These are phyloP conservation scores for Trichosporon sp. DNA, from an alignment of 1,284 basidiomycete genomes.

Conservation along the genomic window DNA sequence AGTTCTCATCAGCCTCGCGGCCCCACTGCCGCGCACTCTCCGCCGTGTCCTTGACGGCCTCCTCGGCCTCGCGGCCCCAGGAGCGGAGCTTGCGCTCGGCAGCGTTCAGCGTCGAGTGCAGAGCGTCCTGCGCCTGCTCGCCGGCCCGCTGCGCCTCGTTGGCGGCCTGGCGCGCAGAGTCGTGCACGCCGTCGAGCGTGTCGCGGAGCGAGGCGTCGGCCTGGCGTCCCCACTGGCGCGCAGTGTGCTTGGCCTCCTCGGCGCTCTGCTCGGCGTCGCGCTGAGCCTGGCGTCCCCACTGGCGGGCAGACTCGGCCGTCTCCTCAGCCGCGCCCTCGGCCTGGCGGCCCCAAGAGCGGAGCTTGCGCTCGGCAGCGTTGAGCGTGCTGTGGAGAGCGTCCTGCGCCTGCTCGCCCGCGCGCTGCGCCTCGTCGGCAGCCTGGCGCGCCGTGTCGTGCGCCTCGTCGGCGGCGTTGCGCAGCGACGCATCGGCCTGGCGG, in stretches of 20 bases:
- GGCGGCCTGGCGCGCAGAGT: neutral
- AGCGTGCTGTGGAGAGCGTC: neutral
- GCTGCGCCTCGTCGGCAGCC: neutral
- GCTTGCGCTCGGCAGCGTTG: neutral
- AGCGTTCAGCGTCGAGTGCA: neutral
- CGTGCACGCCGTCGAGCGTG: neutral
- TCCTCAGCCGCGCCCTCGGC: neutral
- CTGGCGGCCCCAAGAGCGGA: neutral
- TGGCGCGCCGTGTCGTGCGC: neutral
- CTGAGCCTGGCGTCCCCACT: neutral
- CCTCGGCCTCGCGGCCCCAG: neutral
- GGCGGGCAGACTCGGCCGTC: neutral
- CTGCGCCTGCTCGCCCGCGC: neutral
- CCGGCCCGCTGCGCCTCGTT: neutral
- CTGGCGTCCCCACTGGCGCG: neutral
- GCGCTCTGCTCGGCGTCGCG: neutral
- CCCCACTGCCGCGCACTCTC: too few relatives aligned
- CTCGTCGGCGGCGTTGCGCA: neutral
- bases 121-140: neutral
- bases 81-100: neutral
- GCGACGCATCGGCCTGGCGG: neutral
- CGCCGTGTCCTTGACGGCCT: neutral
- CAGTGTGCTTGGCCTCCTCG: neutral
- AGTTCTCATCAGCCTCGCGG: too few relatives aligned
- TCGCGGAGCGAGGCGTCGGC: neutral